Conservation (phyloP, 2,329 filamentous ascomycete species). For the Didymella exigua region DNA sequence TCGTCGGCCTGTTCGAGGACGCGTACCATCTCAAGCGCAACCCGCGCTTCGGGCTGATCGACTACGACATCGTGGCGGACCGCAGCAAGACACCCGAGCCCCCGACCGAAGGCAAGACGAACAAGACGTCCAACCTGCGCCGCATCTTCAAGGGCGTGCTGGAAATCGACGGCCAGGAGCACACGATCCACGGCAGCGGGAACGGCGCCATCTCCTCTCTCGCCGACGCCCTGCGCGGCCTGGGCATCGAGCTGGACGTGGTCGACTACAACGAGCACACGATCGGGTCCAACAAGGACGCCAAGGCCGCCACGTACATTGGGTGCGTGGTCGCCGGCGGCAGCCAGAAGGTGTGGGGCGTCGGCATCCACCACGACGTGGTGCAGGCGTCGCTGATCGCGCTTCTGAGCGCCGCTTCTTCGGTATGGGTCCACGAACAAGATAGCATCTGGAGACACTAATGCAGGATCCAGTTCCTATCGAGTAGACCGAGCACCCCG, state of each 20-base stretch:
- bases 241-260: conserved; percentile 89
- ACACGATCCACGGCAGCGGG: conserved; percentile 77
- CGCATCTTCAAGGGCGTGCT: conserved; percentile 86
- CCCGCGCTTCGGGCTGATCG: conserved; percentile 82
- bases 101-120: conserved; percentile 69
- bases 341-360: conserved; percentile 81
- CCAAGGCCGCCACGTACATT: conserved; percentile 95
- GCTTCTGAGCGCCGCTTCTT: conserved; percentile 81
- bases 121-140: conserved; percentile 77
- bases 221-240: conserved; percentile 75
- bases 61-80: conserved; percentile 90
- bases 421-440: conserved; percentile 62
- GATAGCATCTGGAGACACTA: conserved; percentile 14
- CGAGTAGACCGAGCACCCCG: conserved; percentile 71
- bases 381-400: conserved; percentile 88
- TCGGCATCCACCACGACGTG: conserved; percentile 90
- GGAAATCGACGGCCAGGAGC: conserved; percentile 79
- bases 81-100: conserved; percentile 76
- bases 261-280: conserved; percentile 96
- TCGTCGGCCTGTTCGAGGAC: conserved; percentile 83
- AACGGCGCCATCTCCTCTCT: conserved; percentile 91
- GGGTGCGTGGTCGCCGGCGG: conserved; percentile 76
- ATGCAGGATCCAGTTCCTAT: conserved; percentile 65
- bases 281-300: conserved; percentile 77
- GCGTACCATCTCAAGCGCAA: conserved; percentile 86